Evolutionary conservation across 192 early-diverging fungal genomes (phyloP), one percentile per base, ranked within the genome.

Genomic region (Diversispora epigaea): DNA sequence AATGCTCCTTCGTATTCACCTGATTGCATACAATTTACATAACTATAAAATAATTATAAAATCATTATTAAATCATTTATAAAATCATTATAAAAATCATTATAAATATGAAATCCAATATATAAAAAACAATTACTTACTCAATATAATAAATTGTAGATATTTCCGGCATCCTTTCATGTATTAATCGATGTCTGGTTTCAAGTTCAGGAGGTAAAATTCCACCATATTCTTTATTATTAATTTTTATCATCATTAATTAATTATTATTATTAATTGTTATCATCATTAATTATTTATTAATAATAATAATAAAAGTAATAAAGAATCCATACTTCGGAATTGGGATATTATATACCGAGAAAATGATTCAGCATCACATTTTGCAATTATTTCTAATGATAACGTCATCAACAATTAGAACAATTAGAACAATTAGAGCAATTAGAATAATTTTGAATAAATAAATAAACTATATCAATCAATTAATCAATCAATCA

Each of bases 91-190:
- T 54, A 15, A 41, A n/a, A 22, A 55, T 4, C 8, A 19, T 41
- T 14, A 11, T 57, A 57, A n/a, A n/a, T 71, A 57, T 7, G 25
- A 71, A 32, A 32, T 32, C 3, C 8, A 39, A 57, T 6, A 71
- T 11, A 40, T 4, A 15, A 39, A 32, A 43, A 12, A 4, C 9
- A 15, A 14, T 45, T 5, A 73, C 58, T 73, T 10, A 73, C 71
- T 75, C 73, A 41, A 75, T 75, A 47, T 75, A 75, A 52, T 75
- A 65, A 41, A 75, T 49, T 25, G 62, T 54, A 40, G 73, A 75
- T 8, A 75, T 50, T 43, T 75, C 73, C 14, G 73, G 73, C 25
- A 75, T 47, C 54, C 40, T 22, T 12, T 75, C 19, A 41, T 75
- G 61, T 44, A 75, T 75, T 25, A 47, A 10, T 41, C 73, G 62